phyloP scores from a whole-genome alignment of 2,329 filamentous ascomycete species.

The Epichloe baconii region DNA sequence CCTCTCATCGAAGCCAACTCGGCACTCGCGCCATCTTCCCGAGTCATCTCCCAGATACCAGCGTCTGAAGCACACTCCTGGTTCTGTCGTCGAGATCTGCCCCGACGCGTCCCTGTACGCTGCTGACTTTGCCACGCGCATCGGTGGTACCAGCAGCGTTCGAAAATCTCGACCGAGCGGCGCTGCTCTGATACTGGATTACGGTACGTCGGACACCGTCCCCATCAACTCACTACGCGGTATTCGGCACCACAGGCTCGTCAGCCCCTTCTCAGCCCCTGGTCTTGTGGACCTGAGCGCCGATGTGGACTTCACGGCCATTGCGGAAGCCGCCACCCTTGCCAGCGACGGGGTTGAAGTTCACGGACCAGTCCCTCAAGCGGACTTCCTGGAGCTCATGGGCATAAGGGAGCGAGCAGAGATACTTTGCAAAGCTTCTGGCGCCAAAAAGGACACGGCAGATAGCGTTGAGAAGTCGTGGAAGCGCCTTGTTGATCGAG shows the following conservation, averaged over 20 bases:
- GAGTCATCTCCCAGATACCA: slow-evolving; percentile 70
- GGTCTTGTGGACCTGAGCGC: slow-evolving; percentile 81
- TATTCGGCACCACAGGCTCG: slow-evolving; percentile 62
- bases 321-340: slow-evolving; percentile 68
- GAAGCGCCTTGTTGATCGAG: slow-evolving; percentile 71
- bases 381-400: slow-evolving; percentile 63
- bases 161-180: slow-evolving; percentile 56
- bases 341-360: slow-evolving; percentile 76
- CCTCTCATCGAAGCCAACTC: slow-evolving; percentile 60
- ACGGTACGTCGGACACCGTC: slow-evolving; percentile 66
- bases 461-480: slow-evolving; percentile 60
- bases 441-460: slow-evolving; percentile 30
- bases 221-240: slow-evolving; percentile 84
- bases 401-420: slow-evolving; percentile 69
- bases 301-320: slow-evolving; percentile 82
- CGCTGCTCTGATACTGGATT: slow-evolving; percentile 90
- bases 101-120: slow-evolving; percentile 75
- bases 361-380: slow-evolving; percentile 83
- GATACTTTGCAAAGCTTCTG: slow-evolving; percentile 42
- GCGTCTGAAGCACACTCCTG: slow-evolving; percentile 51
- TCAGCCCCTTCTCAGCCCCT: slow-evolving; percentile 67
- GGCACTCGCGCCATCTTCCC: slow-evolving; percentile 75
- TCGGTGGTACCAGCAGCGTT: slow-evolving; percentile 51
- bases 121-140: slow-evolving; percentile 68
- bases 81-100: slow-evolving; percentile 75